Evolutionary conservation across 2,329 filamentous ascomycete genomes (phyloP), one percentile per base, ranked within the genome.

Genomic region (Claviceps spartinae): DNA sequence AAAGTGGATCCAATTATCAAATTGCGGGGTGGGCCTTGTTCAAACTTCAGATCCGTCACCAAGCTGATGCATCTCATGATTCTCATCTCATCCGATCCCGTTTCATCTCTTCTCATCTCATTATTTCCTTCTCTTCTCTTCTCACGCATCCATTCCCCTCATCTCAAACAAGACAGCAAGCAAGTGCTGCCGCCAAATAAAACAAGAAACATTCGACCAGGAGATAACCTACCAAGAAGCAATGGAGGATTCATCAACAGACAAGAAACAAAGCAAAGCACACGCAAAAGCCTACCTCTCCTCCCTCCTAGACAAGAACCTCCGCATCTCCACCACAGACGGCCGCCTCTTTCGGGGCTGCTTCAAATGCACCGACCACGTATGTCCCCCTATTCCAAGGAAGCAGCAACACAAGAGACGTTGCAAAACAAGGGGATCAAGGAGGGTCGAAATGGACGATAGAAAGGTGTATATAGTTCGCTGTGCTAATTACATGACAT

Each of bases 281-380:
- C 43, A 72, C 60, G 77, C 79, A 20, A 69, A 71, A 52, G 62
- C 66, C 44, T 86, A 78, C 61, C 73, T 88, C 30, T 66, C 69
- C 37, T 79, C 82, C 24, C 78, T 94, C 49, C 73, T 95, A 50
- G 86, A 86, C 66, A 87, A 87, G 65, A 86, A 81, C 41, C 71
- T 97, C 37, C 83, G 89, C 53, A 72, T 97, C 51, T 79, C 86
- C 60, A 87, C 85, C 14, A 86, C 82, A 4, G 91, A 97, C 65
- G 81, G 80, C 16, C 86, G 93, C 54, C 82, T 95, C 66, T 98
- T 97, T 67, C 81, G 89, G 52, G 93, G 93, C 20, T 77, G 82
- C 57, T 86, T 98, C 70, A 96, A 94, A 69, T 98, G 93, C 72
- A 96, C 90, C 34, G 93, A 98, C 72, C 82, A 85, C 54, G 89